Conservation (phyloP, 1,284 basidiomycete species). For the Ceratobasidium sp. region DNA sequence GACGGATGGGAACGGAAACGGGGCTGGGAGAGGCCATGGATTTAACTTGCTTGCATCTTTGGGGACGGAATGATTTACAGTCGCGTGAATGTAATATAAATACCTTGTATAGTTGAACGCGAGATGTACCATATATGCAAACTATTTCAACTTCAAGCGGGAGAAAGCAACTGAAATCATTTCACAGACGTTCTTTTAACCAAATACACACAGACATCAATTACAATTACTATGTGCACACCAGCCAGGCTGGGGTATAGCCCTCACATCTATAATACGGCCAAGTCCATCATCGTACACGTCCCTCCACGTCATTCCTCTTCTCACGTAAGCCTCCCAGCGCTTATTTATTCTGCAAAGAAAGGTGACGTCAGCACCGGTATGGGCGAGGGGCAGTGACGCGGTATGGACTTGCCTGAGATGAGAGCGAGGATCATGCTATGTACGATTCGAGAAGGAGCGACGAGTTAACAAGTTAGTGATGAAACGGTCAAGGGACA, state of each 20-base stretch:
- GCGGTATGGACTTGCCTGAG: slow-evolving; percentile 55
- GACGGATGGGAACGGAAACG: not conserved
- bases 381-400: slow-evolving; percentile 10
- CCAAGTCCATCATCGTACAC: slow-evolving; percentile 4
- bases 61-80: not conserved
- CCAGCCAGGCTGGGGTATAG: slow-evolving; percentile 9
- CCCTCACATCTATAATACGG: slow-evolving; percentile 34
- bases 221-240: slow-evolving; percentile 24
- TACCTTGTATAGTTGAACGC: slow-evolving; percentile 4
- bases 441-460: slow-evolving; percentile 8
- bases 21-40: not conserved
- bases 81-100: not conserved
- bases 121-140: not conserved
- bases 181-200: slow-evolving; percentile 7
- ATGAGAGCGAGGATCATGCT: slow-evolving; percentile 90
- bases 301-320: not conserved
- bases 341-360: slow-evolving; percentile 37
- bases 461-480: slow-evolving; percentile 3
- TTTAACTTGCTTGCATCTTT: slow-evolving; percentile 4
- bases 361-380: slow-evolving; percentile 32
- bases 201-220: slow-evolving; percentile 30
- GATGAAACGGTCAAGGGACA: slow-evolving; percentile 1
- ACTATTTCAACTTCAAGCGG: not conserved
- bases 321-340: slow-evolving; percentile 6
- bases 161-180: not conserved